A percentile compares a stretch with the other conserved stretches of the same genome.
Conservation (phyloP, 192 early-diverging fungal species). For the Coemansia sp. region DNA sequence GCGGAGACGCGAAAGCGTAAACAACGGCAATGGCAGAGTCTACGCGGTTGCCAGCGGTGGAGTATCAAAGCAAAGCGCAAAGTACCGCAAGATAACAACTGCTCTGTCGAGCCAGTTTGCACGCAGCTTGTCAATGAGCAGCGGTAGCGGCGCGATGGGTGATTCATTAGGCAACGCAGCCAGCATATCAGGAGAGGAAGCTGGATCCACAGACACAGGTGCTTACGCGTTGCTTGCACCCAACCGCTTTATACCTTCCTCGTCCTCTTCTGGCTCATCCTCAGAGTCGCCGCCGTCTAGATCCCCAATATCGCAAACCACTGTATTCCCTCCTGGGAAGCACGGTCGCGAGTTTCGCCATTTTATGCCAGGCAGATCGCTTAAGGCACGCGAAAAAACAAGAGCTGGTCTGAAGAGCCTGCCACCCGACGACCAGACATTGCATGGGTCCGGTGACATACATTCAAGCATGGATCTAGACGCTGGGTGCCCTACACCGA, state of each 20-base stretch:
- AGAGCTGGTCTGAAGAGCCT: neutral
- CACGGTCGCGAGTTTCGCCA: neutral
- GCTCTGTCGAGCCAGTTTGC: conserved; percentile 54
- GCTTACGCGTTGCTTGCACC: neutral
- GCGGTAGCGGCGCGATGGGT: neutral
- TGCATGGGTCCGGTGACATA: neutral
- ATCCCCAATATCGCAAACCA: neutral
- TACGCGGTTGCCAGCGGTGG: conserved; percentile 10
- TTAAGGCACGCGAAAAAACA: conserved; percentile 39
- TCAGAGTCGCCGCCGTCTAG: conserved; percentile 5
- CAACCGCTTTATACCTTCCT: conserved; percentile 5
- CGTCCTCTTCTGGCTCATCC: conserved; percentile 34
- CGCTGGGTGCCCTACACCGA: conserved; percentile 10
- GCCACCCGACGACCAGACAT: neutral
- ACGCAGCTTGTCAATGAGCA: conserved; percentile 48
- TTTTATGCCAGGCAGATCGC: conserved; percentile 22
- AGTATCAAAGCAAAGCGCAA: conserved; percentile 24
- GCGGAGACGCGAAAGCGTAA: conserved; percentile 46
- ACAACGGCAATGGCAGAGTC: conserved; percentile 10
- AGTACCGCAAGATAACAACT: conserved; percentile 41
- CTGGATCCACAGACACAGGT: neutral
- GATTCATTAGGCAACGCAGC: neutral
- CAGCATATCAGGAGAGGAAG: neutral
- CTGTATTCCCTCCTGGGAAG: neutral
- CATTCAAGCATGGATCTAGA: conserved; percentile 42